phyloP scores from a whole-genome alignment of 1,284 basidiomycete species.

The Uromyces viciae-fabae region DNA sequence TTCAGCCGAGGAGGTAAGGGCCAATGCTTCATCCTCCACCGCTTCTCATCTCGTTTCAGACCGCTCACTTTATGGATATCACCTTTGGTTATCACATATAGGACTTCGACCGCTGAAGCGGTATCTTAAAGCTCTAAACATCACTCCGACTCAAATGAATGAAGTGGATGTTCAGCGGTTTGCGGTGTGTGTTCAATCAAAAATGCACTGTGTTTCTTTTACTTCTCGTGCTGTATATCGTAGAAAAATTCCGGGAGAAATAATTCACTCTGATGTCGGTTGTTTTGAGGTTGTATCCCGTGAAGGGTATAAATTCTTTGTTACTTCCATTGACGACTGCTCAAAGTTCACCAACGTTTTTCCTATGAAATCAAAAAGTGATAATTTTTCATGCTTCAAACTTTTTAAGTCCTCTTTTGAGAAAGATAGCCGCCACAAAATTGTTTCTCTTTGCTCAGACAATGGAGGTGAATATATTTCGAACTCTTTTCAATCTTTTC shows the following conservation, averaged over 20 bases:
- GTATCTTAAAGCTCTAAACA: neutral
- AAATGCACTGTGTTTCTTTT: neutral
- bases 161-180: neutral
- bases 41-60: neutral
- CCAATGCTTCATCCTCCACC: neutral
- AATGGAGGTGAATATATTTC: slow-evolving; percentile 54
- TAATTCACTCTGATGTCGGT: no score
- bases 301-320: no score
- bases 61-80: neutral
- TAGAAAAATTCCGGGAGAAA: no score
- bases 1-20: neutral
- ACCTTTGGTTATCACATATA: neutral
- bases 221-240: no score
- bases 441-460: slow-evolving; percentile 51
- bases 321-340: no score
- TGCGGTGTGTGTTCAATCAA: neutral
- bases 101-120: neutral
- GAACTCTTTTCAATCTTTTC: slow-evolving; percentile 51
- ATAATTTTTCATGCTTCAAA: no score
- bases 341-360: no score
- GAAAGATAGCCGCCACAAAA: slow-evolving; percentile 39
- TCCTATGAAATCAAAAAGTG: no score
- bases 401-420: slow-evolving; percentile 53
- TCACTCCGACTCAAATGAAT: slow-evolving; percentile 11
- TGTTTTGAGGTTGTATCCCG: no score